phyloP scores from a whole-genome alignment of 495 filamentous ascomycete genomes.

The Hyaloscypha finlandica region DNA sequence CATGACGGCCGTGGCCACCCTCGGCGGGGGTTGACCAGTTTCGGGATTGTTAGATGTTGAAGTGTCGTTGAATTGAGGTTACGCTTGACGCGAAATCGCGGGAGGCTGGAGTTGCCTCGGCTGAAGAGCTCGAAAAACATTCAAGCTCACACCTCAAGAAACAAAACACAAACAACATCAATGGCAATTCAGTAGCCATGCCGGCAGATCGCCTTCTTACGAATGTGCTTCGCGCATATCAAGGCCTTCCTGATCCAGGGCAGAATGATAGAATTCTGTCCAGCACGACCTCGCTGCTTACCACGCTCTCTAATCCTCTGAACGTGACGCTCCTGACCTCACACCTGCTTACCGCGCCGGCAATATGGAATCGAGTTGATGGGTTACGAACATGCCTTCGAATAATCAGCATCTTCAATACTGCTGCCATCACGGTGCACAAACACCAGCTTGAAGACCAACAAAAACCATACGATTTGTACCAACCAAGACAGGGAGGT shows the following conservation, averaged over 20 bases:
- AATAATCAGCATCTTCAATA: conserved; percentile 86
- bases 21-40: not conserved
- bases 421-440: conserved; percentile 68
- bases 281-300: conserved; percentile 79
- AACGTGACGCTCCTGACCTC: conserved; percentile 89
- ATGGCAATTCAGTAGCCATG: conserved; percentile 36
- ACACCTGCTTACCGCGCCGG: conserved; percentile 82
- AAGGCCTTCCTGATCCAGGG: conserved; percentile 48
- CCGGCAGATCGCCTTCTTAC: conserved; percentile 53
- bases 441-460: conserved; percentile 50
- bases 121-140: not conserved
- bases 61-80: not conserved
- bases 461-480: conserved; percentile 28
- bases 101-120: conserved; percentile 34
- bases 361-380: conserved; percentile 79
- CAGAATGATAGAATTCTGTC: conserved; percentile 64
- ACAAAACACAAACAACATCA: conserved; percentile 12
- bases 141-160: not conserved
- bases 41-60: conserved; percentile 8
- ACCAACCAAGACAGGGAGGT: conserved; percentile 44
- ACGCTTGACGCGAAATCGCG: conserved; percentile 6
- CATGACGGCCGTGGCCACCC: not conserved
- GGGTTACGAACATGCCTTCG: conserved; percentile 72
- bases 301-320: conserved; percentile 82
- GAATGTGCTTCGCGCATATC: conserved; percentile 51